Conservation (phyloP, 352 stramenopile genomes). For the Phytophthora crassamura region DNA sequence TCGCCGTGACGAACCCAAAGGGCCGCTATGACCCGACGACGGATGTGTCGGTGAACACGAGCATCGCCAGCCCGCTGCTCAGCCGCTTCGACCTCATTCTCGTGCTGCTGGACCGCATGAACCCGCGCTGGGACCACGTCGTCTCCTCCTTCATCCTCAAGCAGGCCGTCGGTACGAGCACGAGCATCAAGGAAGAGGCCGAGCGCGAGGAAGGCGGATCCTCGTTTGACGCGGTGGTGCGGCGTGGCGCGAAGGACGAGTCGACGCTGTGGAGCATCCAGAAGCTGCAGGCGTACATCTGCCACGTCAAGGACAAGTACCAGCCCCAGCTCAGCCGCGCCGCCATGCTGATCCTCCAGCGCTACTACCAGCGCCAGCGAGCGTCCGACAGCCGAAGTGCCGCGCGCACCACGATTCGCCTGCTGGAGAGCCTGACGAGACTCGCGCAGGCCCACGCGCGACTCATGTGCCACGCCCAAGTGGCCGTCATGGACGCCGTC, state of each 20-base stretch:
- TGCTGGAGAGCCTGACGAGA: conserved; percentile 95
- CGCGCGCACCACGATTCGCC: conserved; percentile 91
- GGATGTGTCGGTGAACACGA: conserved; percentile 95
- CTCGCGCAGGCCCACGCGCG: conserved; percentile 92
- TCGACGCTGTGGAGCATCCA: conserved; percentile 81
- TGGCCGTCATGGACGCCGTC: conserved; percentile 78
- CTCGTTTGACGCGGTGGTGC: conserved; percentile 21
- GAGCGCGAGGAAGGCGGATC: conserved; percentile 26
- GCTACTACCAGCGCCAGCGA: conserved; percentile 91
- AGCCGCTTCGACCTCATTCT: conserved; percentile 98
- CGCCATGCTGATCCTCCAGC: conserved; percentile 89
- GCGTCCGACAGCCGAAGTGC: conserved; percentile 67
- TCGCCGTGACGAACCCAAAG: conserved; percentile 96
- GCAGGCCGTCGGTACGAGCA: conserved; percentile 59
- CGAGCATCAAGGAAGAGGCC: conserved; percentile 35
- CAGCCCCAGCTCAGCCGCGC: conserved; percentile 80
- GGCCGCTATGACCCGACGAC: conserved; percentile 86
- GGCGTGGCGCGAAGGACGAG: conserved; percentile 17
- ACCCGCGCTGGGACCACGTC: conserved; percentile 91
- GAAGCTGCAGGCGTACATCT: conserved; percentile 94
- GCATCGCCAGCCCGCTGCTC: conserved; percentile 95
- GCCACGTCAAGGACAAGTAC: conserved; percentile 90
- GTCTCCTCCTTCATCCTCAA: conserved; percentile 97
- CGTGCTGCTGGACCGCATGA: conserved; percentile 92
- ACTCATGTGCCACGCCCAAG: conserved; percentile 75